Base-by-base conservation (phyloP, 176 grass and related monocot genomes). In the Microstegium vimineum region DNA sequence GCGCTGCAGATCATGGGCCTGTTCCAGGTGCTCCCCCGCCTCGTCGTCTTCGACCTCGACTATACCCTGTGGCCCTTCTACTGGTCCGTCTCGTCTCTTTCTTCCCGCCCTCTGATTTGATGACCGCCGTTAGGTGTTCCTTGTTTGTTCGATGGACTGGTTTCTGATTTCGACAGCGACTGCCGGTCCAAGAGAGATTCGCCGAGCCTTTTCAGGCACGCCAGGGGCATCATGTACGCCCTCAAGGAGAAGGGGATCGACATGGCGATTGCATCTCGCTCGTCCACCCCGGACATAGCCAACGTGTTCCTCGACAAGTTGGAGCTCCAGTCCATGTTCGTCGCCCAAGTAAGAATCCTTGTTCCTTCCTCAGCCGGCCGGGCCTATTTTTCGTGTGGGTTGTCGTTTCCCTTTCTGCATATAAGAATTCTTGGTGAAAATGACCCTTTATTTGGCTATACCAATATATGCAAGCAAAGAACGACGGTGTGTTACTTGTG, bases 21-120 rank as follows among this genome's bases (percentile, higher is more conserved):
- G 41, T 89, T 93, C 81, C 88, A 95, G 83, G 87, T 71, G 36
- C 87, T 95, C 9, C 95, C 95, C 10, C 91, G 89, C 57, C 87
- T 95, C 75, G 95, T 98, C 70, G 90, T 98, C 69, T 98, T 98
- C 88, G 95, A 98, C 77, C 95, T 98, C 82, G 95, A 98, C 82
- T 91, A 95, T 76, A 98, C 95, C 62, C 90, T 98, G 17, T 98
- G 95, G 95, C 92, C 95, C 63, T 98, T 98, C 84, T 93, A 95
- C 76, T 98, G 95, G 95, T 98, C 2, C 15, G 43, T 64, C 27
- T 28, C 22, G 20, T n/a, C 30, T 1, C 22, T 17, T 6, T 1
- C 6, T 2, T 20, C 47, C 6, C 6, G 16, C 47, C 5, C n/a
- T n/a, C n/a, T n/a, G n/a, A n/a, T n/a, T n/a, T n/a, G n/a, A n/a